Evolutionary conservation across 2,329 filamentous ascomycete genomes (phyloP), one percentile per base, ranked within the genome.

Genomic region (Cytospora mali): DNA sequence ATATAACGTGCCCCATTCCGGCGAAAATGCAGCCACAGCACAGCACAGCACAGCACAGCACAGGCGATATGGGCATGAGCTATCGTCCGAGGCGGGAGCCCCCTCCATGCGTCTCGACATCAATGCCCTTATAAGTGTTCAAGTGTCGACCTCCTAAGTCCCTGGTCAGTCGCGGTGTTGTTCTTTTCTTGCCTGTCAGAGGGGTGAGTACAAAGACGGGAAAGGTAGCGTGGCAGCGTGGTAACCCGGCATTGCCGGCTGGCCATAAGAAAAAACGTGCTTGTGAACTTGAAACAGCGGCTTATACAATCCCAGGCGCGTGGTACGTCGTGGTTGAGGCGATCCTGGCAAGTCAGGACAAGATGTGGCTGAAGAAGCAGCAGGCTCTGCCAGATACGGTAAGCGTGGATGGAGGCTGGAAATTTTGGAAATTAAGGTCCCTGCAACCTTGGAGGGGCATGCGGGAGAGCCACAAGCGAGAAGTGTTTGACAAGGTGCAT

Each of bases 291-390:
- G 39, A 42, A 42, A 42, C 39, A 42, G 39, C 39, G 39, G 39
- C 39, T 42, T 42, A 42, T 42, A n/a, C 14, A 14, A 55, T 55
- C 52, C 29, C 48, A 51, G 48, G 9, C 48, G 11, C n/a, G 16
- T n/a, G 48, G 48, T 28, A 25, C 27, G 23, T 42, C 39, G 39
- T 42, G 6, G 57, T 58, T 48, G 49, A 52, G 49, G 49, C 50
- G 57, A 42, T 18, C n/a, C n/a, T n/a, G 39, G 39, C 18, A 42
- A 42, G 39, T 13, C 39, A n/a, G 39, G 6, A 42, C 39, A 3
- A 42, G 48, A 33, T 59, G 57, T 59, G 57, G 57, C 57, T 59
- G 57, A 59, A 39, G 16, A 51, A 28, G 48, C 31, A 33, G 29
- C 57, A 49, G 52, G 33, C 39, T 53, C 31, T 59, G 25, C 57